Evolutionary conservation across 2,329 filamentous ascomycete genomes (phyloP), one percentile per base, ranked within the genome.

Genomic region (Amylocarpus encephaloides): DNA sequence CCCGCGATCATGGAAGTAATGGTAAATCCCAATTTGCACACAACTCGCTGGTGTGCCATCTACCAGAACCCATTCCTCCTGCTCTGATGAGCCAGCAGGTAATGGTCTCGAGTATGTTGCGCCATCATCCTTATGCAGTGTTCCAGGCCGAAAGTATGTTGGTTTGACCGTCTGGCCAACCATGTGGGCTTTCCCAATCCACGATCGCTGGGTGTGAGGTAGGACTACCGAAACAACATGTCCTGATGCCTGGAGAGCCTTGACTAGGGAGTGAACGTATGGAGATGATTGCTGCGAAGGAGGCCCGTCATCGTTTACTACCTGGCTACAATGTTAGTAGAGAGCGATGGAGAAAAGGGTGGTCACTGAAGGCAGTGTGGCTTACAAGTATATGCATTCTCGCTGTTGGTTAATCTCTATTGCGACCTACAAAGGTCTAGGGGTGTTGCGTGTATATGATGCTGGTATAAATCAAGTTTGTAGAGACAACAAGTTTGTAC

Each of bases 151-250:
- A 73, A 90, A 95, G 73, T 95, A 95, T 26, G 80, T 77, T 7
- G 90, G 90, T 66, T 85, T 88, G 54, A 95, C 80, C 9, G 87
- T 86, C 67, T 92, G 85, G 50, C 91, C 91, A 62, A 97, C 90
- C 64, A 97, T 87, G 70, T 97, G 93, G 2, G 93, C 93, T 74
- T 98, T 98, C 62, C 91, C 91, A 63, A 98, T 97, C 93, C 93
- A 98, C 50, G 90, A 95, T 55, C 92, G 83, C 71, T 98, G 93
- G 6, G 84, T 85, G 67, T 96, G 82, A 1, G 93, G 93, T 12
- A 98, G 80, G 56, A 93, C 86, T 44, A 98, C 91, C 6, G 89
- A 95, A 53, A 97, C 88, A n/a, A 73, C 77, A 70, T 96, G 92
- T 6, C 90, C 90, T 30, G 85, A 82, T 50, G 75, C 70, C 66